A percentile compares a stretch with the other conserved stretches of the same genome.
Evolutionary conservation across 306 rosid species (phyloP).

Genomic region (Prunus fruticosa): DNA sequence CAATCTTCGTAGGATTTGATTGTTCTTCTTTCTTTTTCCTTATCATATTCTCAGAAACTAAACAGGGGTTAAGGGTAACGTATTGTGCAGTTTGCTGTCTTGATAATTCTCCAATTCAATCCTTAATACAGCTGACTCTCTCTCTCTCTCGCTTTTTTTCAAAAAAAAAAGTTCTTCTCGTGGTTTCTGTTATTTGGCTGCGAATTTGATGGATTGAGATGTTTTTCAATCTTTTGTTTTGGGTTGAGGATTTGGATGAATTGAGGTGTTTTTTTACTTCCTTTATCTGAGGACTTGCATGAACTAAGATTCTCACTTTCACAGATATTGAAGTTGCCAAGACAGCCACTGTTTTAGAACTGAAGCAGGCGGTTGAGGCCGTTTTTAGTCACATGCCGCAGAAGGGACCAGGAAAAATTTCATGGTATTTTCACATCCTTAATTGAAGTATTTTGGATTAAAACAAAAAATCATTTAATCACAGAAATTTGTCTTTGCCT

Average conservation of each 20-base stretch:
- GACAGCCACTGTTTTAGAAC: constrained; percentile 64
- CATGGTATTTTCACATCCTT: constrained; percentile 52
- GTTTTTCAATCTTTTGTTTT: background rate
- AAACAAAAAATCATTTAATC: background rate
- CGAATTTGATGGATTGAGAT: background rate
- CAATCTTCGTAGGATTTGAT: background rate
- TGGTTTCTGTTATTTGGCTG: background rate
- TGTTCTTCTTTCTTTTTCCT: background rate
- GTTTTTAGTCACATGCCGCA: constrained; percentile 68
- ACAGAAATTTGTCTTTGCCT: background rate
- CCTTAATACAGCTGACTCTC: background rate
- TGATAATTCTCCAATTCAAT: background rate
- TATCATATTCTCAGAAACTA: background rate
- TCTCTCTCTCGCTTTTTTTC: background rate
- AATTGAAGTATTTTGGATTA: background rate
- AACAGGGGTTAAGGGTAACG: background rate
- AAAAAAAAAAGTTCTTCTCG: background rate
- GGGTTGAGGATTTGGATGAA: background rate
- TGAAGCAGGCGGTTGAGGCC: constrained; percentile 65
- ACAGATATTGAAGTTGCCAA: constrained; percentile 64
- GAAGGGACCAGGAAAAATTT: constrained; percentile 68
- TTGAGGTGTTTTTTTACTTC: background rate
- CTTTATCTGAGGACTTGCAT: background rate
- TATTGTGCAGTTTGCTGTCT: background rate
- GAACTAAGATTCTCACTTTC: constrained; percentile 18